Base-by-base conservation (phyloP, 345 rosid species). In the Clausena lansium region DNA sequence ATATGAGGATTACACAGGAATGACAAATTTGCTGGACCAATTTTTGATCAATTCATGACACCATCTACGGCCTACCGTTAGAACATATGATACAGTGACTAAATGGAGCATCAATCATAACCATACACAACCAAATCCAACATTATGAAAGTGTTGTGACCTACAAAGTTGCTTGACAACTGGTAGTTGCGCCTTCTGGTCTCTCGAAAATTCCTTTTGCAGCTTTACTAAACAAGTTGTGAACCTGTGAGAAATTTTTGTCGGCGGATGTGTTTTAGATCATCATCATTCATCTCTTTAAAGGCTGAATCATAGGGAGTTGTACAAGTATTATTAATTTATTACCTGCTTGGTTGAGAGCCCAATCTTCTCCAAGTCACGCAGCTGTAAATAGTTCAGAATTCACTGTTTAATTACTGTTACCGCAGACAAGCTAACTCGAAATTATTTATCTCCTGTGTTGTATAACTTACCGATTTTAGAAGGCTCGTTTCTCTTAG, bases 301-400 rank as follows among this genome's bases (percentile, higher is more conserved):
- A 36, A 5, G 70, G 24, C 13, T 6, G 22, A 59, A 59, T 41
- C 0, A 4, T 2, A 7, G 24, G 24, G 28, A 20, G 13, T 0
- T 13, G 0, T 0, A 3, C 19, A 61, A 20, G 25, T 57, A 2
- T 10, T 19, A 28, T 2, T 33, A 20, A 32, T 41, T 9, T 64
- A 5, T 50, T 75, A 86, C 98, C 86, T 88, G 95, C 79, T 83
- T 96, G 25, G 97, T 88, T 33, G 99, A 94, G 38, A 94, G 94
- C 30, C 98, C 99, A 6, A 96, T 85, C 87, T 90, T 96, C 83
- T 91, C 91, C 63, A 94, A 74, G 63, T 96, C 94, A 30, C 57
- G 79, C 60, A 96, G 89, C 99, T 94, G 97, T 83, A 38, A 45
- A 68, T 7, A 20, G 45, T n/a, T 28, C 1, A 27, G 36, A 38